Percentiles rank a stretch among this genome's conserved stretches.
Conservation (phyloP, 2,329 filamentous ascomycete species). For the Chaetothyriales sp. region DNA sequence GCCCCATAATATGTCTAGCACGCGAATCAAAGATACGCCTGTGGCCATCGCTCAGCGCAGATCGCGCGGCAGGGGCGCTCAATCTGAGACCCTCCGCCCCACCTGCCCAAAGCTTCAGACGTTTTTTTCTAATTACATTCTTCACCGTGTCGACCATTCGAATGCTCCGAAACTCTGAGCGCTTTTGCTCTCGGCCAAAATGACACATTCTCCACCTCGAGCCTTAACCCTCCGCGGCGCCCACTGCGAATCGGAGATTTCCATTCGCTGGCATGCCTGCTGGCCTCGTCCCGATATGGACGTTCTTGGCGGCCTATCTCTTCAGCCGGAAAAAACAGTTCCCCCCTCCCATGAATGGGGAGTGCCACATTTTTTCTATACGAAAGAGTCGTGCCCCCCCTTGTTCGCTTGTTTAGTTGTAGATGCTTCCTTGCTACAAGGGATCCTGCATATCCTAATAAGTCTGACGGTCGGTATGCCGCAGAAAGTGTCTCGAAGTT, state of each 20-base stretch:
- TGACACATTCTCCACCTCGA: background rate
- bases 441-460: background rate
- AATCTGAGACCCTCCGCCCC: background rate
- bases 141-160: background rate
- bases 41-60: background rate
- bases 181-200: background rate
- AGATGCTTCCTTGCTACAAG: background rate
- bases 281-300: background rate
- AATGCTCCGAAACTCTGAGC: background rate
- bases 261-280: background rate
- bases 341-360: background rate
- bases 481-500: background rate
- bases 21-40: background rate
- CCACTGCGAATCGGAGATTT: background rate
- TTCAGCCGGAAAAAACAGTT: background rate
- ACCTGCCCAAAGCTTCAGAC: background rate
- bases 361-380: background rate
- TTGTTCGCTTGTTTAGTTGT: background rate
- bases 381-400: background rate
- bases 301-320: background rate
- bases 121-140: background rate
- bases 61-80: background rate
- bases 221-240: background rate
- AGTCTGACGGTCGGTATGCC: background rate
- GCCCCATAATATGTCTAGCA: background rate